Conservation (phyloP, 2,329 filamentous ascomycete genomes). For the Colletotrichum euphorbiae region DNA sequence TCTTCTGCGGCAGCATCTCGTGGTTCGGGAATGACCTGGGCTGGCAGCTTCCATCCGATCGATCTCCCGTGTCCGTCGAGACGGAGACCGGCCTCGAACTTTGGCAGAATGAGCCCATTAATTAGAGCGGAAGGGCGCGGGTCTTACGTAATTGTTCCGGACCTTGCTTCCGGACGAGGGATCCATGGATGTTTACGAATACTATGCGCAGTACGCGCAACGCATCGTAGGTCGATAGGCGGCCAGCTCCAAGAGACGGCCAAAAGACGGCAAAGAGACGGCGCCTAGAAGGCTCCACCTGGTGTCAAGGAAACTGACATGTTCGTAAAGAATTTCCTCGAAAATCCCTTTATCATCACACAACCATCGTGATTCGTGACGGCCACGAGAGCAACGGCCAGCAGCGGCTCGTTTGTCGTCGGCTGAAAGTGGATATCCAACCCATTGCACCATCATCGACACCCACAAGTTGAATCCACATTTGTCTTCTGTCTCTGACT, state of each 20-base stretch:
- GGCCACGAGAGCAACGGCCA: slow-evolving; percentile 13
- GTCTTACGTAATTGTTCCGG: slow-evolving; percentile 31
- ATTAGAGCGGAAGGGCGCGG: slow-evolving; percentile 19
- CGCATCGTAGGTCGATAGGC: slow-evolving; percentile 14
- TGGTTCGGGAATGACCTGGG: slow-evolving; percentile 12
- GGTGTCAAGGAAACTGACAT: slow-evolving; percentile 1
- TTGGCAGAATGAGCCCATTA: slow-evolving; percentile 9
- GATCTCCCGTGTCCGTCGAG: slow-evolving; percentile 15
- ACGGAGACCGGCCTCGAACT: slow-evolving; percentile 9
- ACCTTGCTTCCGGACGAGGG: slow-evolving; percentile 22
- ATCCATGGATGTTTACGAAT: slow-evolving; percentile 7
- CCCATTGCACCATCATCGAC: slow-evolving; percentile 23
- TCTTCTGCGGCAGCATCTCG: background rate
- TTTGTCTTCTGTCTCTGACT: slow-evolving; percentile 24
- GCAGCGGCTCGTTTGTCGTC: slow-evolving; percentile 37
- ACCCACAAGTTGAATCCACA: slow-evolving; percentile 15
- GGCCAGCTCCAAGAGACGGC: background rate
- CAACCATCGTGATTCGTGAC: slow-evolving; percentile 1
- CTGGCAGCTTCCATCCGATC: background rate
- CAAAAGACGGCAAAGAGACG: background rate
- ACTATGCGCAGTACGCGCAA: too few relatives aligned
- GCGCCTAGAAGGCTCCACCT: slow-evolving; percentile 13
- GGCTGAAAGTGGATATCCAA: slow-evolving; percentile 38
- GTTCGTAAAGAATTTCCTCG: slow-evolving; percentile 13
- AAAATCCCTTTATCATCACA: slow-evolving; percentile 2